Evolutionary conservation across 805 yeast species (phyloP), one percentile per base, ranked within the genome.

Genomic region (Myxozyma neglecta): DNA sequence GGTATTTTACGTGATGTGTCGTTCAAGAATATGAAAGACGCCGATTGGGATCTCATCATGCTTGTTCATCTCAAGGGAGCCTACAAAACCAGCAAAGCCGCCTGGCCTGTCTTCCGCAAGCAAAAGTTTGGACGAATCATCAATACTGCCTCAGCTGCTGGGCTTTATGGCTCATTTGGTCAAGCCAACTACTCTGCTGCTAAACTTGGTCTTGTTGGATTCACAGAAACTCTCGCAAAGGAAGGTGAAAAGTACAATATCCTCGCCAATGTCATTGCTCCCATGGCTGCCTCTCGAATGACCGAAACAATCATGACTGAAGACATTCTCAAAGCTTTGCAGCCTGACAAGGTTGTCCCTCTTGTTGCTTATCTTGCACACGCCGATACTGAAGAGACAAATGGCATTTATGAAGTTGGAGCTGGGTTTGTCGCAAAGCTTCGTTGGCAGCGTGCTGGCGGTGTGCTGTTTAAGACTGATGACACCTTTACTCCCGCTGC

Each of bases 71-170:
- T 94, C 61, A 88, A 84, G 70, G 98, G 97, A 70, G 89, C 97
- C 14, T 93, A 83, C 77, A 85, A 84, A 77, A 85, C 89, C 57
- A 86, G 96, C 49, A 82, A 83, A 69, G 92, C 96, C 24, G 97
- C 97, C 44, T 93, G 98, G 98, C 91, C 93, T 8, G 81, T 88
- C 73, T 84, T 93, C 80, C 85, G 84, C 73, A 77, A 88, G 67
- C 97, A 94, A 76, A 83, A 84, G 64, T 93, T 80, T 72, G 99
- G 99, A 67, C 83, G 98, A 70, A 82, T 93, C 69, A 77, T 93
- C 70, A 92, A 90, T 81, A 92, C 97, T n/a, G 85, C 96, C 34
- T 91, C 97, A 3, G 97, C 98, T 3, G 98, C 98, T 40, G 99
- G 99, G 24, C 81, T 93, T 67, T 93, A 88, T 74, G 99, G 99